Evolutionary conservation across 805 yeast genomes (phyloP), one percentile per base, ranked within the genome.

Genomic region (Candida xyloterini): DNA sequence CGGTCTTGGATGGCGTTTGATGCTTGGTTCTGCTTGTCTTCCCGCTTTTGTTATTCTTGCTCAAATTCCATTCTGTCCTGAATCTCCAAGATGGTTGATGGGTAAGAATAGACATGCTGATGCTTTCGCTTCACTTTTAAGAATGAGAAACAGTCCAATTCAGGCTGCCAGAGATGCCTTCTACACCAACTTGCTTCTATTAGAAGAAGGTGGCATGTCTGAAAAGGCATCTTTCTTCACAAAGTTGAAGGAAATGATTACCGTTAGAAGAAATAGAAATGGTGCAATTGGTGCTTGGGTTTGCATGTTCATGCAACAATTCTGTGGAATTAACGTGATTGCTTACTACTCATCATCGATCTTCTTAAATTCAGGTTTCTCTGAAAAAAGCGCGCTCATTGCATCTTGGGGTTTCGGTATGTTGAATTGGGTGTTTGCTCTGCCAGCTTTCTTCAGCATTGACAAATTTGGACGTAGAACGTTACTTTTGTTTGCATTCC

Each of bases 401-500:
- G 95, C 95, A 0, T 84, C 95, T 1, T 76, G 89, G 78, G 95
- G 95, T 4, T 87, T 84, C 52, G 95, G 59, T 42, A 44, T 55
- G 55, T 34, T 55, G 46, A 68, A 73, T 70, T 36, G 70, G 70
- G 35, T 67, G 66, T 50, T 70, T 65, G 56, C 60, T 1, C 38
- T 54, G 33, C 55, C 67, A 24, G 61, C 57, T 33, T 62, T 54
- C 25, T 41, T 44, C 30, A 42, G 54, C 10, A 50, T 64, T 52
- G 70, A 66, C 46, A 56, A 55, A 39, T 55, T 66, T 44, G 77
- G 77, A 44, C 66, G 77, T 61, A 66, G 77, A 62, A 70, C 71
- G 39, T 63, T 79, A 53, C 64, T 80, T 46, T 62, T 80, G 44
- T 51, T 68, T 24, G 76, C 84, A 1, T 80, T 81, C 72, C 86